phyloP scores from a whole-genome alignment of 352 stramenopile species.

The Pythium pyrilobum region DNA sequence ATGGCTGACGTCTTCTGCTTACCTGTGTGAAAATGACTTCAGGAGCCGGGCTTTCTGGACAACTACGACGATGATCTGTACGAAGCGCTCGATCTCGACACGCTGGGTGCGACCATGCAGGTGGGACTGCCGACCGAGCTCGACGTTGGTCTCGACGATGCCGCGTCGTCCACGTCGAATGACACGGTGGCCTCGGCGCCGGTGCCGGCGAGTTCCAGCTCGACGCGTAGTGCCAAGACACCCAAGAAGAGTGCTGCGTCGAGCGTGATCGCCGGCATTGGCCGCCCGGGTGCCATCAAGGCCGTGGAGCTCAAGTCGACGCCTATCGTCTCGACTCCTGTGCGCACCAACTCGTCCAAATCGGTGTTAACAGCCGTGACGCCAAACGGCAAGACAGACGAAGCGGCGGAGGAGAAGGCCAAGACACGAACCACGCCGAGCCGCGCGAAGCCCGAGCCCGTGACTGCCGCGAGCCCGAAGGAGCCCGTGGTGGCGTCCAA shows the following conservation, averaged over 20 bases:
- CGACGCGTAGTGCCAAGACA: conserved; percentile 40
- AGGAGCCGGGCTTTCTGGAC: conserved; percentile 93
- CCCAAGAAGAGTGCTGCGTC: conserved; percentile 61
- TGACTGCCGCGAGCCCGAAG: conserved; percentile 27
- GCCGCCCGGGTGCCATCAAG: conserved; percentile 65
- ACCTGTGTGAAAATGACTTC: not conserved
- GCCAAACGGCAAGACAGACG: conserved; percentile 45
- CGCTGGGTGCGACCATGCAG: conserved; percentile 63
- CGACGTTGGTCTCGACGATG: conserved; percentile 64
- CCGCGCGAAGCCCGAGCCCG: conserved; percentile 33
- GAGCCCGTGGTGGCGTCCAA: conserved; percentile 20
- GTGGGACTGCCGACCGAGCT: conserved; percentile 66
- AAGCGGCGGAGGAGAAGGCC: conserved; percentile 38
- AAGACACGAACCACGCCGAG: conserved; percentile 45
- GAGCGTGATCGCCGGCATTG: conserved; percentile 60
- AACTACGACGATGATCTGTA: conserved; percentile 94
- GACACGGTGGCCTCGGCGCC: not conserved
- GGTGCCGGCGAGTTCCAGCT: not conserved
- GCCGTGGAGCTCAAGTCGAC: conserved; percentile 79
- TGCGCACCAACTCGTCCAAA: conserved; percentile 35
- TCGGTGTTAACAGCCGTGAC: conserved; percentile 25
- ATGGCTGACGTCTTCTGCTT: not conserved
- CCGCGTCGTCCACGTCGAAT: conserved; percentile 13
- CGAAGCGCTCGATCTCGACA: conserved; percentile 94
- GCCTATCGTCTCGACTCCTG: conserved; percentile 33